Evolutionary conservation across 192 early-diverging fungal genomes (phyloP).

Genomic region (Nowakowskiella sp.): DNA sequence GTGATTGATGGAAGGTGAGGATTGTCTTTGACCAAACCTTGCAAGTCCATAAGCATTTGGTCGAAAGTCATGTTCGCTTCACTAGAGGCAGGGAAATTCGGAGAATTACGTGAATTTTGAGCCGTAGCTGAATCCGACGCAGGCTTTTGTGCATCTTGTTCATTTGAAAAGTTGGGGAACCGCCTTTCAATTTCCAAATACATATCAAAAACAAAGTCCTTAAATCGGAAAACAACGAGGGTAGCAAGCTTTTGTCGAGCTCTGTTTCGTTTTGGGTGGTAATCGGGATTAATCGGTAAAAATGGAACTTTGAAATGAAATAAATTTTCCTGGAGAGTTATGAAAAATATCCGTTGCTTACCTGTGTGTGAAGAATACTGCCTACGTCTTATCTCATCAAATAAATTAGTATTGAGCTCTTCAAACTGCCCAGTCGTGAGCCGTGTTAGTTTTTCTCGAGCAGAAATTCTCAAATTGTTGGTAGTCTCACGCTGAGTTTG

Average conservation of each 20-base stretch:
- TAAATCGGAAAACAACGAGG: slow-evolving; percentile 74
- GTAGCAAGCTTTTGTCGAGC: slow-evolving; percentile 95
- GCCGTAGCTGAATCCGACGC: too few species aligned
- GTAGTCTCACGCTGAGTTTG: slow-evolving; percentile 23
- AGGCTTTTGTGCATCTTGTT: too few species aligned
- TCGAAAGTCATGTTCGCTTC: too few species aligned
- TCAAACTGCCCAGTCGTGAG: slow-evolving; percentile 79
- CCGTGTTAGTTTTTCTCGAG: slow-evolving; percentile 69
- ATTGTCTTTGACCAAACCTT: too few species aligned
- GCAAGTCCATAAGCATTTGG: too few species aligned
- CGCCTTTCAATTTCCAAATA: too few species aligned
- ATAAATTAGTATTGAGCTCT: slow-evolving; percentile 92
- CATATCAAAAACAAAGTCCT: slow-evolving; percentile 86
- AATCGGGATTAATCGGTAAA: slow-evolving; percentile 74
- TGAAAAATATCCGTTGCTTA: slow-evolving; percentile 29
- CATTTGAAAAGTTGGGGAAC: too few species aligned
- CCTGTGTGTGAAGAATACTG: slow-evolving; percentile 44
- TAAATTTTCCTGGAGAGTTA: too few species aligned
- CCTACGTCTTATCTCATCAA: slow-evolving; percentile 83
- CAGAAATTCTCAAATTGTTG: slow-evolving; percentile 26
- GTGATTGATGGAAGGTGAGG: too few species aligned
- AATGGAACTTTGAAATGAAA: slow-evolving; percentile 59
- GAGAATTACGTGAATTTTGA: too few species aligned
- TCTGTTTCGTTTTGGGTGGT: slow-evolving; percentile 93
- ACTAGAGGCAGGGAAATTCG: too few species aligned